Conservation (phyloP, 2,329 filamentous ascomycete species). For the Immersiporthe knoxdaviesiana region DNA sequence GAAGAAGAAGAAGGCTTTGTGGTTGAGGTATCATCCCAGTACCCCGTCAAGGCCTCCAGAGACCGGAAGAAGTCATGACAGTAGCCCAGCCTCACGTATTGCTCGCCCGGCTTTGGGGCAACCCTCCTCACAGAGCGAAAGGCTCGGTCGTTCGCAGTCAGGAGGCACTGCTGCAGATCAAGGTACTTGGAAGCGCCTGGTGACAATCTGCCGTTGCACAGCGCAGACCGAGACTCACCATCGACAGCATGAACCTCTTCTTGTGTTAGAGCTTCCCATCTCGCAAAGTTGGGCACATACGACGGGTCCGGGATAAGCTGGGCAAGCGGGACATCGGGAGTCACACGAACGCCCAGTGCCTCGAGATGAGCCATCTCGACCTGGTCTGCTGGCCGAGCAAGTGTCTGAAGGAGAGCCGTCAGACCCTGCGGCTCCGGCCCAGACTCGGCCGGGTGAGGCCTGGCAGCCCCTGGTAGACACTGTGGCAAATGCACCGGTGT, state of each 20-base stretch:
- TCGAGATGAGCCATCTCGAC: slow-evolving; percentile 55
- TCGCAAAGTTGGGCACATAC: slow-evolving; percentile 56
- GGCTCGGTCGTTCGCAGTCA: slow-evolving; percentile 58
- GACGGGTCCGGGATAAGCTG: slow-evolving; percentile 58
- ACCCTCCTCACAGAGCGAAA: slow-evolving; percentile 65
- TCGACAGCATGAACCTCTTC: slow-evolving; percentile 56
- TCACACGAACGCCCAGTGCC: slow-evolving; percentile 61
- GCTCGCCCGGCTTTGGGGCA: slow-evolving; percentile 56
- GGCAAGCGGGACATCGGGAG: slow-evolving; percentile 50
- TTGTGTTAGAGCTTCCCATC: slow-evolving; percentile 53
- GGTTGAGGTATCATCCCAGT: slow-evolving; percentile 64
- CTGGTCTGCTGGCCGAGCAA: slow-evolving; percentile 55
- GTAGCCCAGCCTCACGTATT: slow-evolving; percentile 61
- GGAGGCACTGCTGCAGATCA: slow-evolving; percentile 62
- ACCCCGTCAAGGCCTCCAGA: slow-evolving; percentile 60
- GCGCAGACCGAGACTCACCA: slow-evolving; percentile 48
- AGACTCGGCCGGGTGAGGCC: slow-evolving; percentile 22
- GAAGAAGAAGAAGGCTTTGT: slow-evolving; percentile 33
- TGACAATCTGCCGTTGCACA: slow-evolving; percentile 58
- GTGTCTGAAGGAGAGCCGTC: slow-evolving; percentile 54
- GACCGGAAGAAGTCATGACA: slow-evolving; percentile 69
- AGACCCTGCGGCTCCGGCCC: slow-evolving; percentile 21
- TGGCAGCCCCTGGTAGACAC: slow-evolving; percentile 40
- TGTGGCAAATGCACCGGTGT: slow-evolving; percentile 58
- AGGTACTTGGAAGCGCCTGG: slow-evolving; percentile 62